Percentiles rank a stretch among this genome's conserved stretches.
These are phyloP conservation scores for Neocallimastix lanati DNA, from an alignment of 192 early-diverging fungal genomes.

Conservation along the genomic window DNA sequence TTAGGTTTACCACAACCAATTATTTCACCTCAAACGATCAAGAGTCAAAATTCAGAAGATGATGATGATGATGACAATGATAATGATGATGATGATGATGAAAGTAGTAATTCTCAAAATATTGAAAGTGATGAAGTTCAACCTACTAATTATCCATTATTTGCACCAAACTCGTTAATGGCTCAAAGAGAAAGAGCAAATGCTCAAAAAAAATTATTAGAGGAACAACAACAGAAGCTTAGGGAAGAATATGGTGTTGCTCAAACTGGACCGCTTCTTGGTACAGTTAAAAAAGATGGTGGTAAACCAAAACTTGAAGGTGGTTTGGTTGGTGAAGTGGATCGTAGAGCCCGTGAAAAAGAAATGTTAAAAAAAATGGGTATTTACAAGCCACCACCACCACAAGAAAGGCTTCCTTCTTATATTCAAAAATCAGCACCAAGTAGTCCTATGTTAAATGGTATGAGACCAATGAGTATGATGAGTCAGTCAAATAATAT, in stretches of 20 bases:
- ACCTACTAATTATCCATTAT: background rate
- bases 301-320: conserved; percentile 13
- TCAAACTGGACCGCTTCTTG: conserved; percentile 14
- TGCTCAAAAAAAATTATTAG: background rate
- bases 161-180: background rate
- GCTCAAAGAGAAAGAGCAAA: background rate
- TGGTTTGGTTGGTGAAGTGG: conserved; percentile 18
- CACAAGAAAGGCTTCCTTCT: background rate
- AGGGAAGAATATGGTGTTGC: background rate
- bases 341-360: conserved; percentile 17
- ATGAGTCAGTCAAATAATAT: background rate
- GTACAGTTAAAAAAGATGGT: conserved; percentile 6
- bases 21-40: background rate
- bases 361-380: conserved; percentile 15
- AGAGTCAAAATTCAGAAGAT: background rate
- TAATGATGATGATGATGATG: background rate
- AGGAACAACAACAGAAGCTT: background rate
- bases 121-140: background rate
- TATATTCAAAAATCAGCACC: background rate
- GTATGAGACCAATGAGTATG: background rate
- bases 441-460: background rate
- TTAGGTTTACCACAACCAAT: background rate
- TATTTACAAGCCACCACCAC: background rate
- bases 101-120: background rate
- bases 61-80: background rate